Base-by-base conservation (phyloP, 2,329 filamentous ascomycete genomes). In the Aspergillus carbonarius region DNA sequence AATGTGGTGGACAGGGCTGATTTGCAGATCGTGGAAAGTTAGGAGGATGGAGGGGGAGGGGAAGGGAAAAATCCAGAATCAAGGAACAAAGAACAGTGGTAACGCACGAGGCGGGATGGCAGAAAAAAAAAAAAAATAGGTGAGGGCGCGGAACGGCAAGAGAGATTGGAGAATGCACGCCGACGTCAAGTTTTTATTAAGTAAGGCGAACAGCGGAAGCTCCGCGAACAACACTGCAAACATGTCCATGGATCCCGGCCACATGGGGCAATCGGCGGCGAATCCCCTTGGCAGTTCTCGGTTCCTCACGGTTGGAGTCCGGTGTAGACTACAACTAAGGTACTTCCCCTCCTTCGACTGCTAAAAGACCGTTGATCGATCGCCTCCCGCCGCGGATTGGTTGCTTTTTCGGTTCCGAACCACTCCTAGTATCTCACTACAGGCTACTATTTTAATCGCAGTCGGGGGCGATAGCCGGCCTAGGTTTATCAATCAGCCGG, bases 141-240 rank as follows among this genome's bases (percentile, higher is more conserved):
- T 32, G 23, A 50, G 42, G 48, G 20, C 23, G 40, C 37, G 46
- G 25, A 50, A 18, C 7, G 40, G 32, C 13, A 51, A 20, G 39
- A 51, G 23, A 23, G n/a, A 23, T 23, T 23, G 23, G 23, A 23
- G 23, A 47, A 20, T 32, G 40, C 20, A 52, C 2, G 40, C 39
- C 50, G 51, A 54, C 51, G 51, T 54, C 51, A 54, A 44, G 34
- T 57, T 57, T 57, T 27, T 23, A 50, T 57, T 57, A 58, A 58
- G 55, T 53, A 49, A 42, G 54, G 47, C 32, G 30, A 50, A 56
- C 9, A 27, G 39, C 39, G 39, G 39, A 42, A 42, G 39, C 39
- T 20, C 39, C 20, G 39, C 39, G 39, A 17, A 20, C n/a, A 40
- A 18, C 17, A 40, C n/a, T 13, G 13, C 3, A 42, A 18, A 23